Percentiles rank a stretch among this genome's conserved stretches.
Conservation (phyloP, 2,329 filamentous ascomycete species). For the Cercospora sesami region DNA sequence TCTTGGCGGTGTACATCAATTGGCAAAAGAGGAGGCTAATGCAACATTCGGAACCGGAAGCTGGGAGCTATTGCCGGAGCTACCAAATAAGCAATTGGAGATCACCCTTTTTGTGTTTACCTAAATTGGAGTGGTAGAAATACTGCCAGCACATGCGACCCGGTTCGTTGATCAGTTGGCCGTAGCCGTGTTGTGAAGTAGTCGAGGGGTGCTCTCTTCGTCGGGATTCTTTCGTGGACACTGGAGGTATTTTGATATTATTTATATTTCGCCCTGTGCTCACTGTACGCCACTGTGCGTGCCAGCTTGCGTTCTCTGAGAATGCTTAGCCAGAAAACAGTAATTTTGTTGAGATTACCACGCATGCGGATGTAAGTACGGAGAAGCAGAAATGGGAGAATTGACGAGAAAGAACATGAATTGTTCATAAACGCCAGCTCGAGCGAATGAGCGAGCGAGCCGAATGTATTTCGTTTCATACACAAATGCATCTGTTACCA, state of each 20-base stretch:
- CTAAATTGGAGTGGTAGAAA: neutral
- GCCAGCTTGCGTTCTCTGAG: too few species aligned
- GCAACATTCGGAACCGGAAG: neutral
- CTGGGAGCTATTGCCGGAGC: neutral
- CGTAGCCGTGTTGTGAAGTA: too few species aligned
- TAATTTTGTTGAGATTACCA: neutral
- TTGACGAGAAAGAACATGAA: neutral
- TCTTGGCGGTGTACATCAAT: neutral
- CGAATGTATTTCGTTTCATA: neutral
- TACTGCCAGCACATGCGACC: neutral
- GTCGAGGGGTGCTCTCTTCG: too few species aligned
- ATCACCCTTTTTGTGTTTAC: slow-evolving; percentile 1
- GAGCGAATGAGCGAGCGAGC: neutral
- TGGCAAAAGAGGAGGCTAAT: neutral
- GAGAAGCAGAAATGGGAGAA: neutral
- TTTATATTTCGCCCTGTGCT: too few species aligned
- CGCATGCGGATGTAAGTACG: neutral
- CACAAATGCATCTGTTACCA: neutral
- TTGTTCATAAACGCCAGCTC: neutral
- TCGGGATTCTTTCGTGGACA: too few species aligned
- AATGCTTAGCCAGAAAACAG: too few species aligned
- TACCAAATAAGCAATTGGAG: neutral
- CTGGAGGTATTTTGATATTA: too few species aligned
- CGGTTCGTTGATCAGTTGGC: neutral
- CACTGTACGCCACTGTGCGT: too few species aligned